These are phyloP conservation scores for Grammothele lineata DNA, from an alignment of 768 basidiomycete species.

Conservation along the genomic window DNA sequence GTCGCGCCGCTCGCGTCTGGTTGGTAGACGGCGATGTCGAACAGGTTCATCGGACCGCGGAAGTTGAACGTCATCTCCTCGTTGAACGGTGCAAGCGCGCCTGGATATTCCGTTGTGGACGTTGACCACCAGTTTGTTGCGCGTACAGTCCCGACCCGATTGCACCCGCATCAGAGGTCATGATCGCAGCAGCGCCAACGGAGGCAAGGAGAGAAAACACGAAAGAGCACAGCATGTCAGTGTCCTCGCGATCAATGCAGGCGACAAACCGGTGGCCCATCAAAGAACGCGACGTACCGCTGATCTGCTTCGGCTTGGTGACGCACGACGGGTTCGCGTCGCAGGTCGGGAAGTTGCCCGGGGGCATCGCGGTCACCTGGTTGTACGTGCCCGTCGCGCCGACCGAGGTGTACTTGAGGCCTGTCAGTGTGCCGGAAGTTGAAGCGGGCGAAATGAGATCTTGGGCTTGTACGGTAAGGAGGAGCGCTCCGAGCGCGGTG, in stretches of 20 bases:
- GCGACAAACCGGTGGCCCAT: too few species aligned
- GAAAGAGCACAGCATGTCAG: background rate
- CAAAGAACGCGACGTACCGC: slow-evolving; percentile 4
- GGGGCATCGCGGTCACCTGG: slow-evolving; percentile 24
- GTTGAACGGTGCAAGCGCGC: slow-evolving; percentile 25
- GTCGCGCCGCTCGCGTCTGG: slow-evolving; percentile 18
- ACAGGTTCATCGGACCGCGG: slow-evolving; percentile 23
- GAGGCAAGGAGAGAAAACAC: background rate
- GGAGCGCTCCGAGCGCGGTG: slow-evolving; percentile 1
- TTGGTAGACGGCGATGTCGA: slow-evolving; percentile 29
- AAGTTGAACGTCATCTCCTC: slow-evolving; percentile 27
- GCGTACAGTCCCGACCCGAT: too few species aligned
- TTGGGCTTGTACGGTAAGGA: slow-evolving; percentile 5
- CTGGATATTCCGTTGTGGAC: slow-evolving; percentile 1
- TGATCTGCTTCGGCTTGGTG: slow-evolving; percentile 15
- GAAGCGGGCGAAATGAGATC: slow-evolving; percentile 12
- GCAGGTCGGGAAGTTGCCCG: slow-evolving; percentile 21
- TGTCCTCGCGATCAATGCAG: too few species aligned
- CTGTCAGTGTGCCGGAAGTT: slow-evolving; percentile 20
- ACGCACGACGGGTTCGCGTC: slow-evolving; percentile 21
- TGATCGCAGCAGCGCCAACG: background rate
- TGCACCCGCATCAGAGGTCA: too few species aligned
- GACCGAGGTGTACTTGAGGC: slow-evolving; percentile 21
- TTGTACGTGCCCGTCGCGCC: slow-evolving; percentile 23
- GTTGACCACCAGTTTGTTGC: too few species aligned